Evolutionary conservation across 179 eudicot species (phyloP), one percentile per base, ranked within the genome.

Genomic region (Silene coronaria): DNA sequence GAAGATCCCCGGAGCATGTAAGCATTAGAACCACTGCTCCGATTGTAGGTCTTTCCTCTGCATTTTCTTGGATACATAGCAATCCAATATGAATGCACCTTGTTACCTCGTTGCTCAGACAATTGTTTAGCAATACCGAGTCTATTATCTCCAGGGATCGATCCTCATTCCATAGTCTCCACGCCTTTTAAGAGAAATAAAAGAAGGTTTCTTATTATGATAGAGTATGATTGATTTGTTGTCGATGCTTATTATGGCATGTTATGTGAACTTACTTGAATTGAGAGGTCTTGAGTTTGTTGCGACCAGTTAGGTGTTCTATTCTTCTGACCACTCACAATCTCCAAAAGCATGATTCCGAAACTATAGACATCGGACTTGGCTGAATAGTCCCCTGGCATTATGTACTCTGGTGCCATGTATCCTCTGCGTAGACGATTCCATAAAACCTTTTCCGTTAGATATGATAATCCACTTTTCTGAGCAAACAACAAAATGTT

Each of bases 111-210:
- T 22, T 46, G 0, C 12, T 21, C 13, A 72, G 30, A 19, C 30
- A 74, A 28, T 23, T 75, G 21, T 23, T 26, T 2, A 21, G 3
- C 32, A 76, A 36, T 38, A n/a, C 13, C 1, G 73, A 27, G 57
- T 77, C 83, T 8, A 17, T 2, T 5, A 81, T 16, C 30, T 68
- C 77, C 3, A 60, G 12, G 23, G 75, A n/a, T 68, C 22, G 28
- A 2, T 32, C 75, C 21, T 12, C 71, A 6, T 69, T 74, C 84
- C 84, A 77, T 17, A 81, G 42, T 55, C 21, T 77, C 84, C 84
- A 81, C 7, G 72, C 76, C 84, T 80, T 11, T 5, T 16, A 1
- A 6, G 12, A 22, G 27, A 59, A 9, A 7, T 0, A 60, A 22
- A 19, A 58, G n/a, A 0, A 68, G 21, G 8, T 1, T 21, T 42